Evolutionary conservation across 2,329 filamentous ascomycete species (phyloP), one percentile per base, ranked within the genome.

Genomic region (Immersiporthe knoxdaviesiana): DNA sequence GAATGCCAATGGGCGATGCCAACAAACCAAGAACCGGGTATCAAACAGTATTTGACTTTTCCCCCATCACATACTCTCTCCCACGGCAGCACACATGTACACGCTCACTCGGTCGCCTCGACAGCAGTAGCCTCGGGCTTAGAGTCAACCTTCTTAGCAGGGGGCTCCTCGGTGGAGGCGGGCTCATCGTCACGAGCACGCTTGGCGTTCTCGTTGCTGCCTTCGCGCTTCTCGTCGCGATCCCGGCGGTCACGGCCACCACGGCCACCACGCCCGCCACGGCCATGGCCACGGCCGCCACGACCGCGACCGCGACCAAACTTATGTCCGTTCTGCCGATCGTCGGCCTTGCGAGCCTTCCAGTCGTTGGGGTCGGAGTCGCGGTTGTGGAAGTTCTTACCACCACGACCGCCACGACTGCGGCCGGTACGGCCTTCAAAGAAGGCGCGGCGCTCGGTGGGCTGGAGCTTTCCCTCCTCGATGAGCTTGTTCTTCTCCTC

Each of bases 401-500:
- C 77, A 50, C 79, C 79, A n/a, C 82, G 80, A 37, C 79, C 78
- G 39, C 79, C 78, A 41, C 79, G 79, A 58, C 78, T 78, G 62
- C 79, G 62, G 32, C 50, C 18, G 47, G 32, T n/a, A 39, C 58
- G 56, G 14, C 85, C 85, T 76, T 87, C 85, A 71, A 79, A 87
- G 76, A 87, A 87, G 27, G 67, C 41, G 21, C 74, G 72, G 72
- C 80, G 80, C 62, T 77, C 78, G 75, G 83, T 88, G 71, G 91
- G 88, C 77, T 89, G 83, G 62, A 93, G 83, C 76, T 88, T 89
- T 70, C 92, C 92, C 58, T 89, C 85, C 74, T 88, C 85, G 75
- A 95, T 94, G 50, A 92, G 87, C 67, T 89, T 82, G 68, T 85
- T 85, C 84, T 95, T 95, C 79, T 90, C 88, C n/a, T 91, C 86